Conservation (phyloP, 2,329 filamentous ascomycete species). For the Sphaerulina musiva region DNA sequence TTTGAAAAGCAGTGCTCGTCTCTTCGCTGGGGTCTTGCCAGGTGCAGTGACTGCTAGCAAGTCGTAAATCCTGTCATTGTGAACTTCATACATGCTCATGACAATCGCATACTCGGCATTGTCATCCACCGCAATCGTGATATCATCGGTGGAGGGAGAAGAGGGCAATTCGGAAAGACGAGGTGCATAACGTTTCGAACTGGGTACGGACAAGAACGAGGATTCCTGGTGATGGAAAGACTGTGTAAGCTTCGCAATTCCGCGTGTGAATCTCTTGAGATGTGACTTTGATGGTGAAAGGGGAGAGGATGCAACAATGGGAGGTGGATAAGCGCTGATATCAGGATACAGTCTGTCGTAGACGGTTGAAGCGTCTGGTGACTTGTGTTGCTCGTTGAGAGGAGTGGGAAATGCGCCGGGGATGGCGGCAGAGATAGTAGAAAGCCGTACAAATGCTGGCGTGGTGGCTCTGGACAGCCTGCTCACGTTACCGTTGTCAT, state of each 20-base stretch:
- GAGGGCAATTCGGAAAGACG: slow-evolving; percentile 66
- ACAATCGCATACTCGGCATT: slow-evolving; percentile 78
- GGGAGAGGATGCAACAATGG: slow-evolving; percentile 12
- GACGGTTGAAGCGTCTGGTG: slow-evolving; percentile 22
- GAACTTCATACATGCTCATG: slow-evolving; percentile 97
- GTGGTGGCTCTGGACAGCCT: slow-evolving; percentile 40
- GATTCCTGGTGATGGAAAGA: slow-evolving; percentile 28
- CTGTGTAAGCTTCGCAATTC: slow-evolving; percentile 28
- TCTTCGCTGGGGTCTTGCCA: slow-evolving; percentile 48
- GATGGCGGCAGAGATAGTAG: slow-evolving; percentile 16
- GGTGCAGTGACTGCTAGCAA: slow-evolving; percentile 62
- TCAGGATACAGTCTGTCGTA: slow-evolving; percentile 31
- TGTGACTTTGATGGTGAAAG: slow-evolving; percentile 20
- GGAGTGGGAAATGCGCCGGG: slow-evolving; percentile 27
- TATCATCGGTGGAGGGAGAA: slow-evolving; percentile 64
- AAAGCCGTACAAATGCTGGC: slow-evolving; percentile 40
- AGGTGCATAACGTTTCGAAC: slow-evolving; percentile 53
- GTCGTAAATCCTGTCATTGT: slow-evolving; percentile 97
- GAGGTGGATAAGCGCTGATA: slow-evolving; percentile 23
- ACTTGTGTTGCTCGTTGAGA: slow-evolving; percentile 15
- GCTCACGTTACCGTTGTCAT: slow-evolving; percentile 56
- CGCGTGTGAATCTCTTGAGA: slow-evolving; percentile 19
- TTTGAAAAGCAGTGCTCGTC: slow-evolving; percentile 86
- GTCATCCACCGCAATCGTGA: slow-evolving; percentile 60
- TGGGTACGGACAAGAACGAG: slow-evolving; percentile 36